phyloP scores from a whole-genome alignment of 495 filamentous ascomycete genomes.

The Annulohypoxylon stygium region DNA sequence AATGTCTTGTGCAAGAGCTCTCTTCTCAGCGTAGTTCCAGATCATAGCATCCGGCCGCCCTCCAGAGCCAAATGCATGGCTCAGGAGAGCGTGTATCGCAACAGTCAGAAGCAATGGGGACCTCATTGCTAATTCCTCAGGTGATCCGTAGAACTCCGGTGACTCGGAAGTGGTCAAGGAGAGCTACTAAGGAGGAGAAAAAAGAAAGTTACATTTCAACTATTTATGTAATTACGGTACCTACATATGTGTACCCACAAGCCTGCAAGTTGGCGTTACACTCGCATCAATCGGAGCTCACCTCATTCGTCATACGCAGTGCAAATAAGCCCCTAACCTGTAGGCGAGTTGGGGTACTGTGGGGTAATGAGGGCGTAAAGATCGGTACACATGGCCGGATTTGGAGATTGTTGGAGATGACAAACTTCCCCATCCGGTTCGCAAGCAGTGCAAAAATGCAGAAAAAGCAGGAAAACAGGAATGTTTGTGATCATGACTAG shows the following conservation, averaged over 20 bases:
- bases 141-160: not conserved
- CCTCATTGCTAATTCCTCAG: constrained; percentile 29
- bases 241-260: not conserved
- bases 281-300: constrained; percentile 11
- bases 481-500: constrained; percentile 22
- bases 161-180: constrained; percentile 8
- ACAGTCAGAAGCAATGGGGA: constrained; percentile 29
- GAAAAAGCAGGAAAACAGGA: constrained; percentile 14
- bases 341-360: constrained; percentile 38
- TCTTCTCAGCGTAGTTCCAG: constrained; percentile 33
- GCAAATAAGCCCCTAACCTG: constrained; percentile 25
- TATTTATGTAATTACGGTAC: constrained; percentile 28
- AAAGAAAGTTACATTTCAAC: not conserved
- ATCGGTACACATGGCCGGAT: constrained; percentile 26
- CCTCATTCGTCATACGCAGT: constrained; percentile 18
- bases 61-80: constrained; percentile 28
- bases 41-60: constrained; percentile 37
- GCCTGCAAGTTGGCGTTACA: constrained; percentile 13
- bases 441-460: not conserved
- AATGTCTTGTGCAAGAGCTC: constrained; percentile 27
- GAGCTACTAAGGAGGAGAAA: not conserved
- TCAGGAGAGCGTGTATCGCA: constrained; percentile 36
- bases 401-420: constrained; percentile 19
- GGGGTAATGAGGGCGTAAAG: constrained; percentile 30
- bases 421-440: constrained; percentile 29